phyloP scores from a whole-genome alignment of 2,329 filamentous ascomycete species.

The Aspergillus transmontanensis region DNA sequence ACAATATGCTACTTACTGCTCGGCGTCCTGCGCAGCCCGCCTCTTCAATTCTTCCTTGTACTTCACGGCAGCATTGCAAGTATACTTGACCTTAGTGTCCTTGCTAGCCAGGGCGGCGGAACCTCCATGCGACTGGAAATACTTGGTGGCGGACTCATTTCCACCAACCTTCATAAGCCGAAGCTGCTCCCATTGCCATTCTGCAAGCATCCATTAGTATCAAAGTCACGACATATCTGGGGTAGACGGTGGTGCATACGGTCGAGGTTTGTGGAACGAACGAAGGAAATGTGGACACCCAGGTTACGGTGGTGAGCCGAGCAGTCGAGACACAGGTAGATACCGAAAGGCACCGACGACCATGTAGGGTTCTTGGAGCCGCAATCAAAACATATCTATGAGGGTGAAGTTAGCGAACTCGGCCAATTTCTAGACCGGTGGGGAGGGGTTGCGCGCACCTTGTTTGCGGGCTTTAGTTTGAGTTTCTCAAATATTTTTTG shows the following conservation, averaged over 20 bases:
- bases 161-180: constrained; percentile 97
- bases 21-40: constrained; percentile 78
- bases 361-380: constrained; percentile 96
- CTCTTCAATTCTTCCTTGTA: constrained; percentile 97
- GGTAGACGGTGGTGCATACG: constrained; percentile 63
- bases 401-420: constrained; percentile 17
- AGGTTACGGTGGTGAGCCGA: constrained; percentile 96
- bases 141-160: constrained; percentile 97
- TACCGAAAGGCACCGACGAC: constrained; percentile 95
- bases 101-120: constrained; percentile 94
- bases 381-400: constrained; percentile 95
- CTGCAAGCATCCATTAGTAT: constrained; percentile 46
- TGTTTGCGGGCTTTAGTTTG: constrained; percentile 92
- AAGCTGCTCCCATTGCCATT: constrained; percentile 99
- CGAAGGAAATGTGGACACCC: constrained; percentile 98
- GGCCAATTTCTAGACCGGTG: constrained; percentile 13
- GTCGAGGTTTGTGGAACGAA: constrained; percentile 96
- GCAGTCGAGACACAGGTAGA: constrained; percentile 97
- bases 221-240: background rate
- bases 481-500: constrained; percentile 97
- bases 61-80: constrained; percentile 87
- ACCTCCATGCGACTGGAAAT: constrained; percentile 95
- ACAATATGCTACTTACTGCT: constrained; percentile 65
- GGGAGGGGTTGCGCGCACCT: constrained; percentile 60
- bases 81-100: constrained; percentile 95